These are phyloP conservation scores for Xerocomus nothofagi DNA, from an alignment of 1,284 basidiomycete species.

Conservation along the genomic window DNA sequence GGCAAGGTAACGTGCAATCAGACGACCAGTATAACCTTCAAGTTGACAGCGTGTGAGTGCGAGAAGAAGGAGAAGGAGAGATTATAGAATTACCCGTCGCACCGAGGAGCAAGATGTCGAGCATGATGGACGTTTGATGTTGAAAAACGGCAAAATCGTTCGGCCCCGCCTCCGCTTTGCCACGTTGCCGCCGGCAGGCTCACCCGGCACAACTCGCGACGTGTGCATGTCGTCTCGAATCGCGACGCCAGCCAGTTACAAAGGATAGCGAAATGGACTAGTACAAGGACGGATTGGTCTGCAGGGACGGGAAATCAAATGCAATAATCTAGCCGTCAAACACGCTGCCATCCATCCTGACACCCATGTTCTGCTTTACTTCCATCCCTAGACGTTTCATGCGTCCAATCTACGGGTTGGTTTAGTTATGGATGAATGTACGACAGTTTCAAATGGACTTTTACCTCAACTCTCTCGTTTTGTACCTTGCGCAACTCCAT, in stretches of 20 bases:
- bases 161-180: neutral
- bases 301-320: neutral
- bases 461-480: conserved; percentile 74
- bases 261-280: neutral
- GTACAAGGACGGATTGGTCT: neutral
- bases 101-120: conserved; percentile 62
- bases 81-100: conserved; percentile 47
- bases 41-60: conserved; percentile 5
- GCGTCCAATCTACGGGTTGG: conserved; percentile 57
- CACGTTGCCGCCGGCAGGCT: conserved; percentile 10
- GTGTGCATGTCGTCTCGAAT: conserved; percentile 12
- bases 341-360: conserved; percentile 70
- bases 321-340: conserved; percentile 42
- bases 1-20: conserved; percentile 60
- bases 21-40: conserved; percentile 62
- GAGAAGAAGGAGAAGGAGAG: conserved; percentile 3
- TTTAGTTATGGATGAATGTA: neutral
- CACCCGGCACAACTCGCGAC: conserved; percentile 18
- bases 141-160: conserved; percentile 2
- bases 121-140: conserved; percentile 26
- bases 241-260: neutral
- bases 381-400: conserved; percentile 85
- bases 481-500: conserved; percentile 79
- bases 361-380: conserved; percentile 75
- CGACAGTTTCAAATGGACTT: conserved; percentile 3